Conservation (phyloP, 306 rosid species). For the Lotus japonicus region DNA sequence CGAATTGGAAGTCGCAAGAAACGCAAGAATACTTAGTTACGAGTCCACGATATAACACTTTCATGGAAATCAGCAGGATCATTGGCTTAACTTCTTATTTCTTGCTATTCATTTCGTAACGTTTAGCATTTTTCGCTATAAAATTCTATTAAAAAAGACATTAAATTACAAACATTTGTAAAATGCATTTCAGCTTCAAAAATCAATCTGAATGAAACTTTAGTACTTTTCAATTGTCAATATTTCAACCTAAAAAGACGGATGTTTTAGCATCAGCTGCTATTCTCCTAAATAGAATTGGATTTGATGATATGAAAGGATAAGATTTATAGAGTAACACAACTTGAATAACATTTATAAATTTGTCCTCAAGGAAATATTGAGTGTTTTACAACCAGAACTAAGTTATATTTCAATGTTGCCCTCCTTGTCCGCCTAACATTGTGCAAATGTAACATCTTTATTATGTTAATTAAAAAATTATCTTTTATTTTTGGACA, state of each 20-base stretch:
- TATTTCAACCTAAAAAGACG: neutral
- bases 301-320: conserved; percentile 4
- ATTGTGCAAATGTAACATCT: neutral
- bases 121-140: too few relatives aligned
- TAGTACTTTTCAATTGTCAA: neutral
- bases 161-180: neutral
- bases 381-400: neutral
- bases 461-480: too few relatives aligned
- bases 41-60: too few relatives aligned
- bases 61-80: too few relatives aligned
- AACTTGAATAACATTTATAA: neutral
- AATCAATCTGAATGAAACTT: neutral
- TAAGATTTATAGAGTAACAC: neutral
- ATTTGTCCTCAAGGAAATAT: neutral
- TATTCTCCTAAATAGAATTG: conserved; percentile 3
- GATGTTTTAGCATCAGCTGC: neutral
- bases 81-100: too few relatives aligned
- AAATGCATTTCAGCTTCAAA: neutral
- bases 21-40: too few relatives aligned
- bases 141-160: neutral
- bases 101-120: too few relatives aligned
- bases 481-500: neutral
- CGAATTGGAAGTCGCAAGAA: too few relatives aligned
- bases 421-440: neutral
- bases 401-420: neutral